Evolutionary conservation across 495 filamentous ascomycete species (phyloP), one percentile per base, ranked within the genome.

Genomic region (Apodospora peruviana): DNA sequence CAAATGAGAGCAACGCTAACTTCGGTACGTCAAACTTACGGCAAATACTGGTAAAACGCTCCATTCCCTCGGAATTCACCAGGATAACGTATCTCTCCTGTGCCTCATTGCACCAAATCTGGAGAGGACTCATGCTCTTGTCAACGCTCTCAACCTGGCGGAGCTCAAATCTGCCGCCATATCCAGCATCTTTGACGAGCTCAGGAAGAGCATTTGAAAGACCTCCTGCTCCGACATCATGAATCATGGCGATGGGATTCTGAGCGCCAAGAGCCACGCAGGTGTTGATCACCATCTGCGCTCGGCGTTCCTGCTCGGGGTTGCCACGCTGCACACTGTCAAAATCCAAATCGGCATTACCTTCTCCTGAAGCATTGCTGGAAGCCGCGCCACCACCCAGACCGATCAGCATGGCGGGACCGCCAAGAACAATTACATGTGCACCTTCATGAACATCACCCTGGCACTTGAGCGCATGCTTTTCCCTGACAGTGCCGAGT

Each of bases 21-120:
- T 5, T 17, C 7, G 7, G 27, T 32, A 7, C 27, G 27, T 29
- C 40, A 36, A 46, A 72, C 73, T 68, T 64, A 76, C 75, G 69
- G 53, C 87, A 88, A 55, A 97, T 95, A 41, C 77, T 78, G 36
- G 83, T 84, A 68, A 97, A 97, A 23, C 79, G 82, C 51, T 90
- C 87, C 60, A 97, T 80, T 25, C 81, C 73, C 2, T 90, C 85
- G 46, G 79, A 77, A 27, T 87, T 86, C 51, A 98, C 80, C 10
- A 90, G 78, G 55, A 96, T 62, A 16, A 97, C 93, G 55, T 96
- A 98, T 60, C 93, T 76, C 67, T 98, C 93, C 57, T 98, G 93
- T 2, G 93, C 94, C 58, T 96, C 91, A 55, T 88, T 91, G 69
- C 91, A 95, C 91, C 91, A 97, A 29, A 97, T 95, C 62, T 96